Conservation (phyloP, 768 basidiomycete species). For the Leucosporidium scottii region DNA sequence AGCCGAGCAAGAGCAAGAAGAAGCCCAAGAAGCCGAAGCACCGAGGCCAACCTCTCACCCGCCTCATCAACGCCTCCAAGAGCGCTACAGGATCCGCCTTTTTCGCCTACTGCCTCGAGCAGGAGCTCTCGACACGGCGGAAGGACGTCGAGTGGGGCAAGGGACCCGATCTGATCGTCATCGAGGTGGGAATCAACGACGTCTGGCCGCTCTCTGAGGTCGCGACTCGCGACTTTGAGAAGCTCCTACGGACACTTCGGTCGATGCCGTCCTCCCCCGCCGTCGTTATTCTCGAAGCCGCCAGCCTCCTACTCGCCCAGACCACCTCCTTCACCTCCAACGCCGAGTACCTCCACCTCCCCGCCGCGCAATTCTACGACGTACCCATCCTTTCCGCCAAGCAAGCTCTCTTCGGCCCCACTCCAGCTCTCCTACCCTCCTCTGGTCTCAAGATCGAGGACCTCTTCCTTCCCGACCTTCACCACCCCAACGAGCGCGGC, state of each 20-base stretch:
- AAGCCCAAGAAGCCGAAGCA: background rate
- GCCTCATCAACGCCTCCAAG: constrained; percentile 92
- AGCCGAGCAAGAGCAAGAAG: constrained; percentile 9
- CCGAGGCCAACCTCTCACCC: constrained; percentile 59
- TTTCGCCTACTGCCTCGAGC: constrained; percentile 83
- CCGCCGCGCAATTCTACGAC: constrained; percentile 93
- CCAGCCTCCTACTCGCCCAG: constrained; percentile 76
- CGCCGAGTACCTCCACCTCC: constrained; percentile 76
- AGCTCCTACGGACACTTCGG: constrained; percentile 48
- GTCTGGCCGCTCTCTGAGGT: constrained; percentile 57
- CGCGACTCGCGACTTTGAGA: constrained; percentile 46
- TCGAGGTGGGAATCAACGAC: constrained; percentile 88
- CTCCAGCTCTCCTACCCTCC: constrained; percentile 6
- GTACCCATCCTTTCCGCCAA: constrained; percentile 63
- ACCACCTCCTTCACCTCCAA: constrained; percentile 76
- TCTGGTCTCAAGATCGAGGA: constrained; percentile 63
- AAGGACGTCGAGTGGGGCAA: constrained; percentile 65
- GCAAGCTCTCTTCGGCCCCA: constrained; percentile 24
- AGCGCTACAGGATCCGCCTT: constrained; percentile 81
- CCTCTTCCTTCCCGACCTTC: constrained; percentile 65
- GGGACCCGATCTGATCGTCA: constrained; percentile 78
- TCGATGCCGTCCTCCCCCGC: constrained; percentile 68
- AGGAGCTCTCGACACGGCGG: constrained; percentile 76
- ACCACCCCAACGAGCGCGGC: constrained; percentile 58
- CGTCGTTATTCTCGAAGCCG: constrained; percentile 76